Evolutionary conservation across 208 protist genomes (phyloP).

Genomic region (Endotrypanum monterogeii): DNA sequence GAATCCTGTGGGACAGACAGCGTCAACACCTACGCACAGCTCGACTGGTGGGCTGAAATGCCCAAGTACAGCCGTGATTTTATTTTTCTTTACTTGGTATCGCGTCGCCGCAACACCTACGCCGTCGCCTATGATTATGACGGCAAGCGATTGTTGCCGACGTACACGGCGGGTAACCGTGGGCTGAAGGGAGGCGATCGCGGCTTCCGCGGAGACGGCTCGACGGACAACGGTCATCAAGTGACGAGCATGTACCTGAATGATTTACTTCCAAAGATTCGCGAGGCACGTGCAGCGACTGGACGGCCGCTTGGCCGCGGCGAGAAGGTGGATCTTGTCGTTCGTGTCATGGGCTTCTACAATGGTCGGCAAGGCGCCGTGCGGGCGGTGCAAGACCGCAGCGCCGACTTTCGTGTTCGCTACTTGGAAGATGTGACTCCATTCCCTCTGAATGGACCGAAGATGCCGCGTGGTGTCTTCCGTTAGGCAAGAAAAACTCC

Average conservation of each 20-base stretch:
- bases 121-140: constrained; percentile 89
- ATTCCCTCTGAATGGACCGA: constrained; percentile 88
- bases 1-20: constrained; percentile 24
- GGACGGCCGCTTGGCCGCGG: constrained; percentile 55
- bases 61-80: constrained; percentile 87
- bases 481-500: constrained; percentile 30
- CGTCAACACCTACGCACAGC: constrained; percentile 65
- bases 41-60: constrained; percentile 90
- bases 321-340: constrained; percentile 88
- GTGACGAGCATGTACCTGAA: constrained; percentile 89
- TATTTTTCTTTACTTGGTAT: constrained; percentile 87
- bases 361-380: constrained; percentile 89
- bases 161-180: constrained; percentile 87
- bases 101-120: constrained; percentile 87
- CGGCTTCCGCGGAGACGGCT: constrained; percentile 84
- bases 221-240: constrained; percentile 86
- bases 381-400: constrained; percentile 84
- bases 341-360: constrained; percentile 92
- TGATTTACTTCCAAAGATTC: constrained; percentile 77
- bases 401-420: constrained; percentile 69
- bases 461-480: constrained; percentile 89
- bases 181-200: constrained; percentile 87
- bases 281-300: constrained; percentile 53
- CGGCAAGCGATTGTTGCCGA: constrained; percentile 71
- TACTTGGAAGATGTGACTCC: constrained; percentile 92